Evolutionary conservation across 2,329 filamentous ascomycete species (phyloP), one percentile per base, ranked within the genome.

Genomic region (Fusarium subtropicale): DNA sequence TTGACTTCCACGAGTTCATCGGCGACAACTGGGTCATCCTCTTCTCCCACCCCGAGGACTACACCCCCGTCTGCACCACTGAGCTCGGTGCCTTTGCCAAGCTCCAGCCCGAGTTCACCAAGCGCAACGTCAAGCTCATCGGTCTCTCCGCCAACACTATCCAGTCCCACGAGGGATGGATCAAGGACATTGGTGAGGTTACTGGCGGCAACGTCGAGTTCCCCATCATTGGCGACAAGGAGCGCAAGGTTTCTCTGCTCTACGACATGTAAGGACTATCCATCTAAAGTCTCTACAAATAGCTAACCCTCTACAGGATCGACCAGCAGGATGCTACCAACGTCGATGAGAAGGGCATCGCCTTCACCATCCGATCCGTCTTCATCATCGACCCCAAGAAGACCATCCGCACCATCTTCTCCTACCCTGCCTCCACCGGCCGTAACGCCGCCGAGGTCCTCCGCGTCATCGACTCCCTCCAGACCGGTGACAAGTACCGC

Each of bases 381-480:
- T 97, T 97, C 87, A 86, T 97, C 83, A 96, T 97, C 80, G 94
- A 97, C 85, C 94, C 94, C 70, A 89, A 88, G 81, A 97, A 97
- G 90, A 95, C 91, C 81, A 96, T 97, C 83, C 91, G 94, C 75
- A 89, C 94, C 79, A 97, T 93, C 80, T 91, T 97, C 84, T 90
- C 92, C 78, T 97, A 97, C 86, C 94, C 94, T 44, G 94, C 94
- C 66, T 94, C 91, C 62, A 97, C 93, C 46, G 94, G 94, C 81
- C 90, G 92, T 78, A 94, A 94, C 86, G 90, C 90, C 67, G 86
- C 88, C 73, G 92, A 94, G 86, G 90, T 94, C 54, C 88, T 94
- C 74, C 90, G 91, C 76, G 90, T 93, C 72, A 82, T 94, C 79
- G 91, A 94, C 84, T 92, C 91, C 60, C 87, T 94, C 70, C 91